A percentile compares a stretch with the other conserved stretches of the same genome.
These are phyloP conservation scores for Cryptococcus wingfieldii DNA, from an alignment of 1,284 basidiomycete genomes.

Conservation along the genomic window DNA sequence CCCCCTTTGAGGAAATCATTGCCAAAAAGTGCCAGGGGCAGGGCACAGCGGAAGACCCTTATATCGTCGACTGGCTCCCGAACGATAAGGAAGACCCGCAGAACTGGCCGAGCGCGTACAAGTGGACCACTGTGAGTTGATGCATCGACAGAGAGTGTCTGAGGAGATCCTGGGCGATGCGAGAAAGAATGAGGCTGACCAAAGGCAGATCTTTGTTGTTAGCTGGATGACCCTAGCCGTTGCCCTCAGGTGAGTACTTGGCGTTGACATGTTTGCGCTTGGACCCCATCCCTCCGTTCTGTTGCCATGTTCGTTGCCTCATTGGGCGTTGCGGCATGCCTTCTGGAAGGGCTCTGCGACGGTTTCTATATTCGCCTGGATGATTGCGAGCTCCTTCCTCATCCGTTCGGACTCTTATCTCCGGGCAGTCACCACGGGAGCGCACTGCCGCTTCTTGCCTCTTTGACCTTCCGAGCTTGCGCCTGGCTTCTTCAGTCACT, in stretches of 20 bases:
- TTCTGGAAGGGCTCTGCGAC: too few relatives aligned
- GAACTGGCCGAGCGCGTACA: slow-evolving; percentile 27
- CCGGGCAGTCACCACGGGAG: not conserved
- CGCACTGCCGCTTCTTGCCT: too few relatives aligned
- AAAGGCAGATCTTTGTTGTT: slow-evolving; percentile 13
- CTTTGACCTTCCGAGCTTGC: too few relatives aligned
- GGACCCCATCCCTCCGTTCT: too few relatives aligned
- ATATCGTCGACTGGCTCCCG: slow-evolving; percentile 44
- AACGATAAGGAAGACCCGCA: slow-evolving; percentile 40
- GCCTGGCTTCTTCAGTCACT: too few relatives aligned
- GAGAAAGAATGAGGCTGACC: not conserved
- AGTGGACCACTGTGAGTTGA: slow-evolving; percentile 30
- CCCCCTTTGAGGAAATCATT: slow-evolving; percentile 46
- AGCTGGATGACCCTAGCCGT: slow-evolving; percentile 36
- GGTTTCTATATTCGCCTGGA: too few relatives aligned
- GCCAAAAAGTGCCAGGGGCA: slow-evolving; percentile 42
- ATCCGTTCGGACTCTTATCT: not conserved
- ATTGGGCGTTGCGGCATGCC: too few relatives aligned
- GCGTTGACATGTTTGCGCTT: too few relatives aligned
- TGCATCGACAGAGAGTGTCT: not conserved
- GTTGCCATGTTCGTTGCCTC: too few relatives aligned
- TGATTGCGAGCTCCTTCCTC: not conserved
- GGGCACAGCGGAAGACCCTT: slow-evolving; percentile 48
- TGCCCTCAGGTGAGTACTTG: slow-evolving; percentile 18
- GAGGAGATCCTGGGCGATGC: not conserved